Evolutionary conservation across 2,329 filamentous ascomycete species (phyloP), one percentile per base, ranked within the genome.

Genomic region (Diaporthe amygdali): DNA sequence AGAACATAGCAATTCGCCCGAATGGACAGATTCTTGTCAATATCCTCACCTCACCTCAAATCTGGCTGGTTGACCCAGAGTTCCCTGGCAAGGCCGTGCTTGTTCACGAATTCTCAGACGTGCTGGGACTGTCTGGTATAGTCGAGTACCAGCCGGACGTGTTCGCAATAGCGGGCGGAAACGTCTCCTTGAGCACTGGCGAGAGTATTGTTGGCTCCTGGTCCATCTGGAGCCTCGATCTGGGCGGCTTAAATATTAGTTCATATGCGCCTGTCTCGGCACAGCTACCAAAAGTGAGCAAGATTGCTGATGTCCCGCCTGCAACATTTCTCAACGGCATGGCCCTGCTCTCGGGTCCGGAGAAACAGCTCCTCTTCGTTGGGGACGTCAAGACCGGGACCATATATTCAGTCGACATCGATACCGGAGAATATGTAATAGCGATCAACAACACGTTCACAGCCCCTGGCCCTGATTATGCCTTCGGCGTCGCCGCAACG

Each of bases 11-110:
- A 10, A 70, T 81, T 3, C 80, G 78, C 25, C 64, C 76, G n/a
- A 82, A 82, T 55, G 80, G 80, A 17, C 76, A 80, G 32, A 72
- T 83, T n/a, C 77, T 83, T 37, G 77, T 80, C n/a, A 74, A 76
- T 17, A 71, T 78, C 5, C 69, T 82, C 12, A 77, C 78, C 49
- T 59, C 66, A 25, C 76, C 81, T 9, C 77, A 80, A 64, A 72
- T 83, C 3, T 77, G 77, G 71, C 74, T 80, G 34, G 73, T 84
- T 44, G 74, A 82, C 64, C 81, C 81, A 2, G 51, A 51, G 12
- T 66, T 61, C 15, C 67, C 30, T 22, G 72, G 73, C 12, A 63
- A 72, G 15, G 74, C 76, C 20, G 72, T 77, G 17, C 73, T 80
- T 15, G 68, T 80, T 10, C 76, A 81, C 61, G 72, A 75, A 10